Conservation (phyloP, 768 basidiomycete genomes). For the Collybia nuda region DNA sequence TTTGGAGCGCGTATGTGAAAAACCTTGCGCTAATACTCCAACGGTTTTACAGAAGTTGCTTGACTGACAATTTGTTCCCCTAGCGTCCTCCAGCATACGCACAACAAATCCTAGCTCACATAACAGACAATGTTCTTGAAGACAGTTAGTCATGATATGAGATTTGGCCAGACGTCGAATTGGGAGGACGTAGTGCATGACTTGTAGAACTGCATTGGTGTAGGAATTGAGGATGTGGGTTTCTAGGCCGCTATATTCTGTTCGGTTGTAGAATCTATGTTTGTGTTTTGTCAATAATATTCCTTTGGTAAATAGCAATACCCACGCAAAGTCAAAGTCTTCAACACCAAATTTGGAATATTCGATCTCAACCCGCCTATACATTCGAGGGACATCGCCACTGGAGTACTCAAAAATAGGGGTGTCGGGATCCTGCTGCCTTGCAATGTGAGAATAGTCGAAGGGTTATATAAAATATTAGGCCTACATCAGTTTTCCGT, state of each 20-base stretch:
- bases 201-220: slow-evolving; percentile 87
- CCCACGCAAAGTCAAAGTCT: slow-evolving; percentile 96
- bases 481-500: slow-evolving; percentile 44
- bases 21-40: slow-evolving; percentile 85
- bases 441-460: background rate
- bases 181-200: slow-evolving; percentile 82
- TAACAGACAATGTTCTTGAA: slow-evolving; percentile 87
- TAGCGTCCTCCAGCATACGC: slow-evolving; percentile 94
- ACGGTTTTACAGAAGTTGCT: slow-evolving; percentile 97
- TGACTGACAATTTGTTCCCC: slow-evolving; percentile 92
- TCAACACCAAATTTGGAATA: slow-evolving; percentile 99
- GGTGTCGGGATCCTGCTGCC: slow-evolving; percentile 53
- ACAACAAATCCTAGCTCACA: slow-evolving; percentile 95
- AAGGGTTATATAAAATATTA: background rate
- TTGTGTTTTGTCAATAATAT: background rate
- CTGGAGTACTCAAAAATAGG: slow-evolving; percentile 49
- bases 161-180: slow-evolving; percentile 84
- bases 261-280: slow-evolving; percentile 89
- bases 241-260: slow-evolving; percentile 87
- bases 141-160: slow-evolving; percentile 87
- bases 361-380: slow-evolving; percentile 94
- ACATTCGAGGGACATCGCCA: slow-evolving; percentile 73
- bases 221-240: slow-evolving; percentile 98
- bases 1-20: slow-evolving; percentile 6
- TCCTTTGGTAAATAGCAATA: background rate